These are phyloP conservation scores for Starmera amethionina DNA, from an alignment of 805 yeast genomes.

Conservation along the genomic window DNA sequence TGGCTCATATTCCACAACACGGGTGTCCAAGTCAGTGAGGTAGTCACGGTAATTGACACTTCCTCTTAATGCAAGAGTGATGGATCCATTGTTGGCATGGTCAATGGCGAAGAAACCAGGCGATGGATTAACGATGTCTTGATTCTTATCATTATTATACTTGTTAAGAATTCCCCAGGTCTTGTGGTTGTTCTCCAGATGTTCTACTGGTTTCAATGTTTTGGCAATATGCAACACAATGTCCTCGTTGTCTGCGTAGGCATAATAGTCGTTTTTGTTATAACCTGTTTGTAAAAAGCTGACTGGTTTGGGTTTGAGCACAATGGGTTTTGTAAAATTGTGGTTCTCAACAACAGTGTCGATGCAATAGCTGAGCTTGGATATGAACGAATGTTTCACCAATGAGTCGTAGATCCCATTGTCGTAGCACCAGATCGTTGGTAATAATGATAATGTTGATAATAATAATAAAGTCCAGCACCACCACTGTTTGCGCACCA, in stretches of 20 bases:
- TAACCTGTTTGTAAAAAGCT: constrained; percentile 6
- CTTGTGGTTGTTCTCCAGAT: background rate
- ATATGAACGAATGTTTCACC: constrained; percentile 10
- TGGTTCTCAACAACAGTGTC: constrained; percentile 4
- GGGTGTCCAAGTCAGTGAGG: constrained; percentile 43
- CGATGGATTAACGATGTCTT: background rate
- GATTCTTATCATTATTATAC: constrained; percentile 1
- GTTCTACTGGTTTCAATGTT: background rate
- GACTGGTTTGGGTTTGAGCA: constrained; percentile 8
- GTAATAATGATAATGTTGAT: background rate
- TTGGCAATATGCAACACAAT: constrained; percentile 7
- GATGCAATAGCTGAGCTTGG: constrained; percentile 14
- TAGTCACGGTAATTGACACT: constrained; percentile 51
- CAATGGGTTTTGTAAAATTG: constrained; percentile 8
- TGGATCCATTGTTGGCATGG: constrained; percentile 26
- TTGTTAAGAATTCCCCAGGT: background rate
- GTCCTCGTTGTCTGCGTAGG: background rate
- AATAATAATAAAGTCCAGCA: background rate
- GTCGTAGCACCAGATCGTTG: constrained; percentile 1
- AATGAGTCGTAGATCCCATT: constrained; percentile 10
- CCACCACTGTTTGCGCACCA: background rate
- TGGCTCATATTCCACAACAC: constrained; percentile 14
- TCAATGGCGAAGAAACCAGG: constrained; percentile 46
- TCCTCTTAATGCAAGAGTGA: constrained; percentile 54
- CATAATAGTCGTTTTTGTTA: constrained; percentile 3